phyloP scores from a whole-genome alignment of 1,139 yeast genomes.

The Suhomyces ambrosiae region DNA sequence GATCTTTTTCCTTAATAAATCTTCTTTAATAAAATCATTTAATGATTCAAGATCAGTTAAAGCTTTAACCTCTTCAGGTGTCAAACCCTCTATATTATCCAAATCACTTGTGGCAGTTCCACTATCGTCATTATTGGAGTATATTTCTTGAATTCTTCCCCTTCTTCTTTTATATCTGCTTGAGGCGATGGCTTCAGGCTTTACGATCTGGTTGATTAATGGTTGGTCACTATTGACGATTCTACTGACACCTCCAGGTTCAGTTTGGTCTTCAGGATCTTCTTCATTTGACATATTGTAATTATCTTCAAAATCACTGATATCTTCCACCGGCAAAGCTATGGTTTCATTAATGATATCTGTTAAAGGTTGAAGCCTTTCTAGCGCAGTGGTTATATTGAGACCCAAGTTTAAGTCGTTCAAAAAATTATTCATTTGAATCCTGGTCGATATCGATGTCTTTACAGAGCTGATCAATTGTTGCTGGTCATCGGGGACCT shows the following conservation, averaged over 20 bases:
- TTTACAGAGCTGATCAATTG: conserved; percentile 31
- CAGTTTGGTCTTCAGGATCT: conserved; percentile 28
- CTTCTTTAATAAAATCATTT: conserved; percentile 55
- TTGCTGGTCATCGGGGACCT: conserved; percentile 13
- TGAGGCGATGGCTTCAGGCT: conserved; percentile 35
- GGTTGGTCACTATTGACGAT: conserved; percentile 53
- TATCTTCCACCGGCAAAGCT: conserved; percentile 53
- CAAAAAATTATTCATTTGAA: conserved; percentile 53
- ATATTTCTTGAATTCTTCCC: background rate
- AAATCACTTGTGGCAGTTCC: conserved; percentile 36
- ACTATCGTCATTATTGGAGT: conserved; percentile 21
- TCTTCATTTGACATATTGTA: conserved; percentile 12
- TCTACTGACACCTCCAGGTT: conserved; percentile 58
- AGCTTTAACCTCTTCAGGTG: conserved; percentile 36
- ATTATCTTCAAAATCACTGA: conserved; percentile 30
- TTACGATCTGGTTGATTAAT: conserved; percentile 51
- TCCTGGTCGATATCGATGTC: conserved; percentile 43
- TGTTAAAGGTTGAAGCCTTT: conserved; percentile 57
- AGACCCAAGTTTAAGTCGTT: conserved; percentile 55
- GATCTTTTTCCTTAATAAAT: conserved; percentile 57
- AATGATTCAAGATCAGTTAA: conserved; percentile 43
- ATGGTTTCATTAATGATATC: conserved; percentile 52
- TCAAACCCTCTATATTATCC: conserved; percentile 42
- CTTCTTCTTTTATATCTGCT: conserved; percentile 6
- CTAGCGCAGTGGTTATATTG: conserved; percentile 55